These are phyloP conservation scores for Cercophora sp. DNA, from an alignment of 495 filamentous ascomycete genomes.

Conservation along the genomic window DNA sequence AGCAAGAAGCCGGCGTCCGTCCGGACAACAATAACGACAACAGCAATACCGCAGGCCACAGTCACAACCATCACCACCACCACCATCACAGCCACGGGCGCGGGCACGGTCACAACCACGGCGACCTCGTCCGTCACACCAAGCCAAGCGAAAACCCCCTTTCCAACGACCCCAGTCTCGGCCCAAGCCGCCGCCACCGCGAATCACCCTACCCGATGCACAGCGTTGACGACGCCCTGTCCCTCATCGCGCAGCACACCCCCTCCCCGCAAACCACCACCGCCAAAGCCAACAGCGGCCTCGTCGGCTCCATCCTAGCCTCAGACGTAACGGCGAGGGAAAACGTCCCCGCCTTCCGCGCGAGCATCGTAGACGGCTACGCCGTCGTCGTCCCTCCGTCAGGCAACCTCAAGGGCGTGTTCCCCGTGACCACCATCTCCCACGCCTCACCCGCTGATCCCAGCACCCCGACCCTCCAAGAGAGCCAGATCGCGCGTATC, in stretches of 20 bases:
- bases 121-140: conserved; percentile 68
- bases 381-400: conserved; percentile 63
- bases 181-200: conserved; percentile 72
- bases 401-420: conserved; percentile 66
- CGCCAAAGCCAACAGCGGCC: conserved; percentile 52
- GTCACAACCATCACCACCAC: conserved; percentile 23
- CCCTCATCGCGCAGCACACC: conserved; percentile 66
- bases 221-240: conserved; percentile 73
- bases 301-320: conserved; percentile 77
- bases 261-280: conserved; percentile 54
- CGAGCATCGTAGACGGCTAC: conserved; percentile 97
- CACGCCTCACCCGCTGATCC: conserved; percentile 61
- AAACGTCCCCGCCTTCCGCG: conserved; percentile 84
- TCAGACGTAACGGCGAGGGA: conserved; percentile 76
- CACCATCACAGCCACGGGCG: conserved; percentile 50
- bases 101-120: conserved; percentile 53
- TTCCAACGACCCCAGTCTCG: conserved; percentile 79
- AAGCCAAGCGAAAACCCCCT: conserved; percentile 45
- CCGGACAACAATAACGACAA: no score
- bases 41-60: no score
- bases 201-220: conserved; percentile 91
- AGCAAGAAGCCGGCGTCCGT: conserved; percentile 72
- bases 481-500: conserved; percentile 79
- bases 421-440: conserved; percentile 81
- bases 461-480: conserved; percentile 53